Evolutionary conservation across 2,329 filamentous ascomycete genomes (phyloP), one percentile per base, ranked within the genome.

Genomic region (Fusarium anguioides): DNA sequence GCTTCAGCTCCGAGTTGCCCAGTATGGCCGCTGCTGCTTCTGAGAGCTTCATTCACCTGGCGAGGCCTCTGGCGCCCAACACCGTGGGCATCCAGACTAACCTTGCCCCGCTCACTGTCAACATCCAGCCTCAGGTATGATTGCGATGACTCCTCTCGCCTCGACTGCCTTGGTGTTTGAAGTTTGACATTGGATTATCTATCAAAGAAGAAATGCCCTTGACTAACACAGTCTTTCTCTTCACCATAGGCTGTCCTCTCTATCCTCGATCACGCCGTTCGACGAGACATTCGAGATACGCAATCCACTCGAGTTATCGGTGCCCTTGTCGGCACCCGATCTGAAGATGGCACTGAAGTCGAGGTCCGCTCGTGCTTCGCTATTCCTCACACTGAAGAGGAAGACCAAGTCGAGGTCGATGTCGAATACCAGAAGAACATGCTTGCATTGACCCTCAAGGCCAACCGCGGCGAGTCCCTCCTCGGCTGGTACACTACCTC

Each of bases 401-500:
- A 94, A 79, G 96, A 99, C 81, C 96, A 99, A 82, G 96, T 99
- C 75, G 96, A 99, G 82, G 96, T 99, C 69, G 96, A 99, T 79
- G 97, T 99, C 87, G 96, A 99, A 82, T 99, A 98, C 82, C 96
- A 99, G 84, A 98, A 98, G 88, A 94, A 95, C 81, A 99, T 99
- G 96, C 90, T 98, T 59, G 91, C 92, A 61, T 85, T 99, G 74
- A 95, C 97, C 79, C 89, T 98, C 72, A 95, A 95, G 82, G 95
- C 94, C 58, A 92, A 94, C 80, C 96, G 96, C 48, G 93, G 94
- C 81, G 96, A 99, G 82, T 89, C 94, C 53, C 88, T 99, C 60
- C 91, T 99, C 65, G 96, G 96, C 76, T 99, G 96, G 96, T 99
- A 99, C 83, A 97, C 96, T 68, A 99, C 96, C 47, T 94, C 92